Evolutionary conservation across 768 basidiomycete genomes (phyloP), one percentile per base, ranked within the genome.

Genomic region (Pulveroboletus sp.): DNA sequence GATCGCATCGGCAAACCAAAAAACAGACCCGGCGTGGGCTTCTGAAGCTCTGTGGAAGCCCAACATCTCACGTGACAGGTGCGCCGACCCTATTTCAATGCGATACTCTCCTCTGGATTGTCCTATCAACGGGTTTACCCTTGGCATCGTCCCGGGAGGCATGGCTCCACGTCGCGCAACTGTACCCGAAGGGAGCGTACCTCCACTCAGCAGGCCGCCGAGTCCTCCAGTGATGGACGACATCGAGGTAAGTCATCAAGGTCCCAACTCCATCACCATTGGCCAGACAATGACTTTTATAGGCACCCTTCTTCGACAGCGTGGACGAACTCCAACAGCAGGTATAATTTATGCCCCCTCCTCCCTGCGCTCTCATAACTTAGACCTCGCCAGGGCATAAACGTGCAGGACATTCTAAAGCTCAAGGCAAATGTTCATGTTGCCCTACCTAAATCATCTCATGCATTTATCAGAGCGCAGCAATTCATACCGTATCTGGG

Each of bases 401-500:
- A 93, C 57, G 84, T 93, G 26, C 92, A 95, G 73, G 94, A 97
- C 64, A 96, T 97, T 49, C 67, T 86, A 44, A 97, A 97, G 70
- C 81, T 97, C 54, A 96, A 96, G 71, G 89, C 84, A 40, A 47
- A 55, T 11, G 56, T 14, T 40, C 55, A 24, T 37, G 46, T 49
- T 53, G 43, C 43, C 33, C 24, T 24, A 5, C 18, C n/a, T 6
- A 9, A 32, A 18, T 10, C 17, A 17, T 43, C 48, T 41, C 15
- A 46, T 30, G 24, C 13, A 18, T 51, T 6, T 18, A 15, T 36
- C 36, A 92, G 89, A 69, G 82, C 31, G 87, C 87, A 27, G 83
- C 89, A 1, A 84, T 93, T 40, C 83, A 92, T 60, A 93, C 90
- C 3, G 76, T 93, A 2, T 89, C 86, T 47, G 89, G 89, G 4